Base-by-base conservation (phyloP, 2,329 filamentous ascomycete species). In the Ophiostoma novo-ulmi region DNA sequence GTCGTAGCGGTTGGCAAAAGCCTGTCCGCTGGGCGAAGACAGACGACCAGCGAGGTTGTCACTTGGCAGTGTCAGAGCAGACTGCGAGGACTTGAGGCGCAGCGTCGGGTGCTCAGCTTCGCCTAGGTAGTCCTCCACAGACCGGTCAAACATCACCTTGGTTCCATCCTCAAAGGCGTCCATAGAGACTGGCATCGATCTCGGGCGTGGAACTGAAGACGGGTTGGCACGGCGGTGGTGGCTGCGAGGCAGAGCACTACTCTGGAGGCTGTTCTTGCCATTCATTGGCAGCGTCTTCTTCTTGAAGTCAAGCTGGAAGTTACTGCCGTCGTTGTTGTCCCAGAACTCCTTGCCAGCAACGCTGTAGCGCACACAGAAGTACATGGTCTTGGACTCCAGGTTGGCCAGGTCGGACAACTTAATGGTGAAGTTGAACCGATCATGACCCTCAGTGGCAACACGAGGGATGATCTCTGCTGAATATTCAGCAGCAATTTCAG, bases 371-470 rank as follows among this genome's bases (percentile, higher is more conserved):
- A 97, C 86, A 80, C 95, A 98, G 77, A 98, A 89, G 80, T 94
- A 93, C 77, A 99, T 84, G 0, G 93, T 97, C 85, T 97, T 98
- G 74, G 88, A 88, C 79, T 97, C 94, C 65, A 99, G 85, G 78
- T 97, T 94, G 64, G 92, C 91, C 76, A 93, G 89, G 77, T 99
- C 95, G 26, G 93, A 90, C 71, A 99, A 81, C 82, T 94, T 94
- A 83, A 99, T 96, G 79, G 88, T 92, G 81, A 99, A 99, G 77
- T 89, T 92, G 82, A 99, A 99, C 55, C 92, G 88, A 79, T 99
- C 95, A 75, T 90, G 90, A 67, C 90, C 88, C 31, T 87, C 82
- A 3, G 82, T 82, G 5, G 80, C 80, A 61, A 90, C 87, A 75
- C 87, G 87, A 38, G 88, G 87, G 63, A 88, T 87, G 65, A 94